A percentile compares a stretch with the other conserved stretches of the same genome.
Conservation (phyloP, 2,329 filamentous ascomycete genomes). For the Penicillium thymicola region DNA sequence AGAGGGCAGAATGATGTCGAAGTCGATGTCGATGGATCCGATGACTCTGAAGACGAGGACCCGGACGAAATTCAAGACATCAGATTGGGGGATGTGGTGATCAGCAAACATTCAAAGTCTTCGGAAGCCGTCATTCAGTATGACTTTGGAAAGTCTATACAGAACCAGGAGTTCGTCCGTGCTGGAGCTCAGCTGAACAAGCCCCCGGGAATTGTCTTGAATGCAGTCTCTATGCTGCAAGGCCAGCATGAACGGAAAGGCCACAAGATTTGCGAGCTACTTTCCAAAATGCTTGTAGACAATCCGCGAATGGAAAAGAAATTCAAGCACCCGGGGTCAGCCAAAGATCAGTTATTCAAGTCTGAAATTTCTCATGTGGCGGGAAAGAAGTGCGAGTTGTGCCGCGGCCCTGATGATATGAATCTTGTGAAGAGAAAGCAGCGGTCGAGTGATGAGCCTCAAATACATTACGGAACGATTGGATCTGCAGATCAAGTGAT, state of each 20-base stretch:
- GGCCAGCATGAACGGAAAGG: not conserved
- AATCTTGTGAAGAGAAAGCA: not conserved
- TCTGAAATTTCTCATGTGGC: not conserved
- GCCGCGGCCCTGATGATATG: not conserved
- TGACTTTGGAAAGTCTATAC: not conserved
- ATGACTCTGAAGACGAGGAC: not conserved
- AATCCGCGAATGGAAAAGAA: not conserved
- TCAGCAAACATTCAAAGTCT: not conserved
- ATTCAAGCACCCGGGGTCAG: not conserved
- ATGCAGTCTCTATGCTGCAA: not conserved
- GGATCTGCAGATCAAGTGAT: not conserved
- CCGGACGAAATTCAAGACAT: not conserved
- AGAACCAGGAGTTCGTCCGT: not conserved
- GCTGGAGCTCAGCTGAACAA: not conserved
- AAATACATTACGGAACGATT: not conserved
- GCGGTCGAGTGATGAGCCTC: not conserved
- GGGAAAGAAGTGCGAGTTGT: not conserved
- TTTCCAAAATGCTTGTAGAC: not conserved
- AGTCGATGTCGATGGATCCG: not conserved
- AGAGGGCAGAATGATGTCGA: not conserved
- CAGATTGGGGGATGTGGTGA: not conserved
- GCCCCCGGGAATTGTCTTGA: not conserved
- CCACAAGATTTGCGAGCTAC: not conserved
- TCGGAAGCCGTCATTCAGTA: not conserved
- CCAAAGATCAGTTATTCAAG: not conserved